Conservation (phyloP, 768 basidiomycete species). For the Lactifluus pinguis region DNA sequence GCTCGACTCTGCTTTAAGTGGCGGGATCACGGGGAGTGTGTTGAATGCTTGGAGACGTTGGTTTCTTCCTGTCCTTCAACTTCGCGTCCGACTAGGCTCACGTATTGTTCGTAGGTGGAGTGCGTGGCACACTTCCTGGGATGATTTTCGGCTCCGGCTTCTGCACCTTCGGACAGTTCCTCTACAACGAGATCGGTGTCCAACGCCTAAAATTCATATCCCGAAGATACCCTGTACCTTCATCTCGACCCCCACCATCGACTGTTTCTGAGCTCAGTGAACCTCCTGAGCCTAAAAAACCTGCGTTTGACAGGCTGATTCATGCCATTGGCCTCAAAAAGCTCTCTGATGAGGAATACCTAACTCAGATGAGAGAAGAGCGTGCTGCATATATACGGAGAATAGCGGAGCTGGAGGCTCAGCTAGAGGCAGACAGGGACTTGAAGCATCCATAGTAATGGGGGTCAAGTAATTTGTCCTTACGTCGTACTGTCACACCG, state of each 20-base stretch:
- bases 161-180: conserved; percentile 56
- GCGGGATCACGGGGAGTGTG: conserved; percentile 55
- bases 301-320: conserved; percentile 36
- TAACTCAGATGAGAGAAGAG: conserved; percentile 47
- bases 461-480: not conserved
- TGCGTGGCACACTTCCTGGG: conserved; percentile 47
- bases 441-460: conserved; percentile 20
- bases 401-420: conserved; percentile 48
- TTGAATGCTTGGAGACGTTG: conserved; percentile 52
- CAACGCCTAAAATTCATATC: conserved; percentile 51
- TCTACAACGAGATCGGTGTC: conserved; percentile 60
- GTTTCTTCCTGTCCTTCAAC: conserved; percentile 22
- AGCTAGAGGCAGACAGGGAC: conserved; percentile 29
- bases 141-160: conserved; percentile 48
- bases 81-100: conserved; percentile 4
- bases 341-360: conserved; percentile 66
- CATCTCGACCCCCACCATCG: not conserved
- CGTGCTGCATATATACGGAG: conserved; percentile 45
- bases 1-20: conserved; percentile 67
- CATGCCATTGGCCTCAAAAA: conserved; percentile 41
- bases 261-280: not conserved
- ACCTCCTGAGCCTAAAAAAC: conserved; percentile 8
- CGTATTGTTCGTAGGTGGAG: conserved; percentile 43
- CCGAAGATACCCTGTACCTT: conserved; percentile 20
- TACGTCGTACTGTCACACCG: not conserved